phyloP scores from a whole-genome alignment of 2,329 filamentous ascomycete genomes.

The Arthrobotrys pseudoclavata region DNA sequence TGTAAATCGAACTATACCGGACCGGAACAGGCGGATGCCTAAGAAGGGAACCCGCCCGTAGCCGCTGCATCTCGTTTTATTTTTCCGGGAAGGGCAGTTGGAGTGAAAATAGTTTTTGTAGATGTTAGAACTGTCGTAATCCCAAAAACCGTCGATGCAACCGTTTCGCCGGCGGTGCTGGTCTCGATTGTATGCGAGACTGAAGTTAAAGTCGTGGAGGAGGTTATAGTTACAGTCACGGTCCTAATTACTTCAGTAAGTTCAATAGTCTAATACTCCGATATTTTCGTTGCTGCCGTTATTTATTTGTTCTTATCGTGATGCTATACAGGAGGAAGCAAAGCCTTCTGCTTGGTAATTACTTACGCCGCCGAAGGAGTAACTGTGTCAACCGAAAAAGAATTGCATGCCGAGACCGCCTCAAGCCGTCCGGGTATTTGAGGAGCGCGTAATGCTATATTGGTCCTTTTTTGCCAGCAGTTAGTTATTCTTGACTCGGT shows the following conservation, averaged over 20 bases:
- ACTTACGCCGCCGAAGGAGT: not conserved
- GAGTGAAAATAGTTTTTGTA: not conserved
- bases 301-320: too few relatives aligned
- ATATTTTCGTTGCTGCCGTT: not conserved
- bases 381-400: slow-evolving; percentile 22
- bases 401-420: slow-evolving; percentile 17
- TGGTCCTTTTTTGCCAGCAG: too few relatives aligned
- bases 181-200: not conserved
- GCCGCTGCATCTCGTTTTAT: not conserved
- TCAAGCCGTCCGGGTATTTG: slow-evolving; percentile 19
- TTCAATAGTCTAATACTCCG: too few relatives aligned
- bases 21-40: too few relatives aligned
- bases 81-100: not conserved
- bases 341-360: not conserved
- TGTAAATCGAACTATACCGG: too few relatives aligned
- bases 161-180: not conserved
- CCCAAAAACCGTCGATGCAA: not conserved
- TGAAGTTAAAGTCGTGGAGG: not conserved
- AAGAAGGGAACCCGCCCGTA: not conserved
- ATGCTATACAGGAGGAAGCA: not conserved
- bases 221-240: not conserved
- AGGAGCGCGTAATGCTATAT: slow-evolving; percentile 20
- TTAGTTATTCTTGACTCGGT: too few relatives aligned
- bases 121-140: not conserved
- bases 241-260: too few relatives aligned